Base-by-base conservation (phyloP, 2,329 filamentous ascomycete genomes). In the Colletotrichum acutatum region DNA sequence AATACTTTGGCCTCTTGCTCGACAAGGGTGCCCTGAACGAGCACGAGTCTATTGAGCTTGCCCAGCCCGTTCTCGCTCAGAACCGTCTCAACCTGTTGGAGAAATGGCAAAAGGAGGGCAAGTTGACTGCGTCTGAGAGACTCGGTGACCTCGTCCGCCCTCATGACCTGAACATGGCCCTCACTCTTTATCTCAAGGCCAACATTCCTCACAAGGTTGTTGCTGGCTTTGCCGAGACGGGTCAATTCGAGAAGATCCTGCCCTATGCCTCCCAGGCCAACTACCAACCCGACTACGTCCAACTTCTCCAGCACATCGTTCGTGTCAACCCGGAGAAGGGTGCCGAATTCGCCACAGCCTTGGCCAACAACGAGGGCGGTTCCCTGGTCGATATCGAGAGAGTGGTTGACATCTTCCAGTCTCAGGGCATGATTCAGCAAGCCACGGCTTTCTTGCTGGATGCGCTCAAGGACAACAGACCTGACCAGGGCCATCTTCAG, bases 381-480 rank as follows among this genome's bases (percentile, higher is more conserved):
- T 92, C 95, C 28, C 86, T 98, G 72, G 92, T 99, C 76, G 97
- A 98, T 78, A 91, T 98, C 70, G 95, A 98, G 81, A 94, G 96
- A 59, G 95, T 98, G 28, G 95, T 98, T 61, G 97, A 99, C 82
- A 95, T 99, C 72, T 99, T 99, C 92, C 93, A 98, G 84, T 95
- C 95, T 11, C 97, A 99, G 83, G 95, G 95, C 79, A 97, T 98
- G 95, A 90, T 98, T 62, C 97, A 98, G 82, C 95, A 98, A 83
- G 96, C 96, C 8, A 99, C 97, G 3, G 95, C 96, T n/a, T 99
- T 99, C 90, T 86, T 99, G 64, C 90, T 99, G 30, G 97, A 99
- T 84, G 96, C 95, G 2, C 89, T 99, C 42, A 97, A 98, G 83
- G 95, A 97, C 77, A 98, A 99, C 86, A 93, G 92, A 78, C 95